Percentiles rank a stretch among this genome's conserved stretches.
These are phyloP conservation scores for Lentithecium fluviatile DNA, from an alignment of 495 filamentous ascomycete species.

Conservation along the genomic window DNA sequence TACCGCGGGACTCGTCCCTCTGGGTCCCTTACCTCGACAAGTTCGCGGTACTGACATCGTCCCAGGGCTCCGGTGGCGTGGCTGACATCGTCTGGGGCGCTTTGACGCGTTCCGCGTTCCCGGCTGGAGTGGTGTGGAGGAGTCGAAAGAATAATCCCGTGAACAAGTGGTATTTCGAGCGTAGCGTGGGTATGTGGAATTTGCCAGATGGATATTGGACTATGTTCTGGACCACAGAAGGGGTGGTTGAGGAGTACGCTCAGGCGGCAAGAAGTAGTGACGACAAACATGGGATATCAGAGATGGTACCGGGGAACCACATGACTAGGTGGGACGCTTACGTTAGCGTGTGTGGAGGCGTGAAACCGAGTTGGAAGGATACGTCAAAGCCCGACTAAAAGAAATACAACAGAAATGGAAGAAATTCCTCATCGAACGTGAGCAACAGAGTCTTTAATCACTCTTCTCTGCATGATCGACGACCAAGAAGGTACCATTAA, in stretches of 20 bases:
- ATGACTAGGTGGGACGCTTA: constrained; percentile 71
- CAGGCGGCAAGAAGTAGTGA: constrained; percentile 16
- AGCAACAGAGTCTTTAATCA: too few species aligned
- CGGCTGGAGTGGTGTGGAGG: constrained; percentile 50
- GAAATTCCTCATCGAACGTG: too few species aligned
- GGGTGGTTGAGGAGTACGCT: constrained; percentile 41
- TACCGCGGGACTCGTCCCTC: constrained; percentile 51
- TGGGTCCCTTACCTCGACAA: constrained; percentile 96
- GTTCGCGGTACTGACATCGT: constrained; percentile 86
- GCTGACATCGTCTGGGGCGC: constrained; percentile 94
- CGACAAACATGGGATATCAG: too few species aligned
- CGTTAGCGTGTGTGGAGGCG: constrained; percentile 72
- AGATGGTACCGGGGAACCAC: too few species aligned
- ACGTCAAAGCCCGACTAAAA: constrained; percentile 49
- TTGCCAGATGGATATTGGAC: constrained; percentile 78
- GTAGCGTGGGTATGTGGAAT: constrained; percentile 78
- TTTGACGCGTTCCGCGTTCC: constrained; percentile 87
- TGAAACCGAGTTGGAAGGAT: constrained; percentile 83
- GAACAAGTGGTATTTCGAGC: constrained; percentile 72
- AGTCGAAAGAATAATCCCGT: constrained; percentile 47
- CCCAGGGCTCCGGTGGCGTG: constrained; percentile 87
- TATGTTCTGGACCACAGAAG: constrained; percentile 95
- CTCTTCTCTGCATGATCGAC: too few species aligned
- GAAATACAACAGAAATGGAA: too few species aligned
- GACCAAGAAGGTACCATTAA: too few species aligned